Evolutionary conservation across 78 protist species (phyloP), one percentile per base, ranked within the genome.

Genomic region (Chrysochromulina parva): DNA sequence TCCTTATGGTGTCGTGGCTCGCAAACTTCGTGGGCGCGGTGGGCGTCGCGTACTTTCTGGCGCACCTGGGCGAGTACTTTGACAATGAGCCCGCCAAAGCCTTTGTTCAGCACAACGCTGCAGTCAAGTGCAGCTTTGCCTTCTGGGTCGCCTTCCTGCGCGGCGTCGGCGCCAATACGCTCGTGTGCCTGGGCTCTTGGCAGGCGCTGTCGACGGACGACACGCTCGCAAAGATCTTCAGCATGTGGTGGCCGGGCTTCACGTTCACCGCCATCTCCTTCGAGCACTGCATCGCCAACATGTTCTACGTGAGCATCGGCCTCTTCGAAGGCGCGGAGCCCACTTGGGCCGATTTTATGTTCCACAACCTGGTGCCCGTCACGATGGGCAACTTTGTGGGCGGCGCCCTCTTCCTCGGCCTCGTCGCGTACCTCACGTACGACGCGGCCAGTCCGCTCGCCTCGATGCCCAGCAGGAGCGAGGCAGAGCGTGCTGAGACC

Each of bases 261-360:
- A 19, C 73, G 28, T 86, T 86, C 69, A 71, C 19, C 16, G 1
- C n/a, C 47, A 19, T 17, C 60, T 66, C 71, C 57, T 58, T 86
- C 38, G 90, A 86, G 73, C 90, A 86, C 59, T 58, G 55, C 38
- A n/a, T 86, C 71, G 90, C 90, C 84, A 86, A 86, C 90, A 86
- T 86, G 90, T 86, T 47, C 38, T 57, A 19, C 58, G 5, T 14
- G 26, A 1, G 22, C 22, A 3, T 57, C 13, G 60, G 73, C 17
- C 7, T 86, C 16, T 17, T 52, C 52, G 7, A 6, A 3, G 90
- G 90, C 60, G 60, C 85, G 14, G 59, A 54, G 47, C 3, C 5
- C 59, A 53, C 28, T 38, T 3, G 6, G 20, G 85, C 47, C 85
- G 85, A 48, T 11, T 62, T 62, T 13, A 1, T 20, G 50, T 2